Evolutionary conservation across 768 basidiomycete species (phyloP), one percentile per base, ranked within the genome.

Genomic region (Pilatotrama ljubarskyi): DNA sequence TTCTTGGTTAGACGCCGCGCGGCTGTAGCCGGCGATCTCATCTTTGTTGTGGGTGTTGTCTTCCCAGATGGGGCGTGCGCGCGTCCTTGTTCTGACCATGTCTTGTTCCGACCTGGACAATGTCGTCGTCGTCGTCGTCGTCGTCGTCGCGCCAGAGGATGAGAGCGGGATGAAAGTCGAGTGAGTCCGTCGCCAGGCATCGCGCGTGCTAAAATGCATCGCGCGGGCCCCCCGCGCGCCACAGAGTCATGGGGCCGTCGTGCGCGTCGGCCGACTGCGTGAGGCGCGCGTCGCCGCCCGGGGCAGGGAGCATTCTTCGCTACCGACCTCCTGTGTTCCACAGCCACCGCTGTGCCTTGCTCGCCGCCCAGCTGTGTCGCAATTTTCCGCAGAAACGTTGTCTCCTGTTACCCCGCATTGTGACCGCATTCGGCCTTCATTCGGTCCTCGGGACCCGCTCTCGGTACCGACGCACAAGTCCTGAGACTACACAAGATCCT

Each of bases 1-100:
- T 66, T 63, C 65, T 55, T 8, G 22, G 51, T 55, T 47, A 47
- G 44, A 44, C 50, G 61, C 46, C 43, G 50, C 29, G 51, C 57
- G 51, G 50, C 58, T 46, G 55, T 50, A 35, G 41, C 57, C 57
- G 57, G 49, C 48, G 49, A 54, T 54, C 35, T 41, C 36, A 38
- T 50, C 59, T 58, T 58, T 51, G 57, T 58, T 53, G 26, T 25
- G 24, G 20, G 25, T n/a, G 40, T 53, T 58, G 55, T 47, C 40
- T 44, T 55, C 53, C 49, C 49, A 51, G 32, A 37, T 32, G 4
- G 53, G 53, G 44, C 42, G 32, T 14, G 40, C 15, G 49, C 49
- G 49, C 40, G 57, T 48, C 52, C 52, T 54, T 60, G 52, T 55
- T 41, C 52, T 54, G 29, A 42, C 41, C 51, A 43, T 42, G 51